Conservation (phyloP, 495 filamentous ascomycete species). For the Penicillium crystallinum region DNA sequence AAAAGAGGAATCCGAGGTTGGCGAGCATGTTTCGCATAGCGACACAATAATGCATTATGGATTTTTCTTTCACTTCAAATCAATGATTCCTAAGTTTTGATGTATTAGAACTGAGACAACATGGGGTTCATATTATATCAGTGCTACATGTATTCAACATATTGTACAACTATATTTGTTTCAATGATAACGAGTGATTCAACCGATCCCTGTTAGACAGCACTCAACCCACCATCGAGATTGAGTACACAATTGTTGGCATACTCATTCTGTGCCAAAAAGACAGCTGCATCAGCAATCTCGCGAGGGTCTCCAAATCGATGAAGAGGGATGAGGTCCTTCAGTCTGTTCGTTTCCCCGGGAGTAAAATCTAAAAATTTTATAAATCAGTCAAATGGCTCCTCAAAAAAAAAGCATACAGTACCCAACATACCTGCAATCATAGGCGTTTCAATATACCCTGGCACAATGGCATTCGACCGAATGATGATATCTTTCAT, state of each 20-base stretch:
- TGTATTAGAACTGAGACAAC: background rate
- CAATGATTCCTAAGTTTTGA: background rate
- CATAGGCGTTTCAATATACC: constrained; percentile 78
- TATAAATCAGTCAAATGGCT: background rate
- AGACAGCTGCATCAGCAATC: constrained; percentile 74
- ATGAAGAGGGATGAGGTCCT: constrained; percentile 55
- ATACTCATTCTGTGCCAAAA: constrained; percentile 72
- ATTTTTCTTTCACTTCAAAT: background rate
- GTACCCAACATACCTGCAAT: constrained; percentile 50
- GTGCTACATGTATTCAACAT: too few relatives aligned
- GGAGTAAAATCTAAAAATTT: constrained; percentile 31
- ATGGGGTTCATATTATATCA: background rate
- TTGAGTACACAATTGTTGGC: constrained; percentile 82
- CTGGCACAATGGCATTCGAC: constrained; percentile 78
- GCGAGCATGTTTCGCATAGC: background rate
- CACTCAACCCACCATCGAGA: constrained; percentile 79
- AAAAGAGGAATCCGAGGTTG: background rate
- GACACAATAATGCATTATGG: background rate
- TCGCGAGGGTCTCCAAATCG: constrained; percentile 65
- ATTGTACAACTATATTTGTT: too few relatives aligned
- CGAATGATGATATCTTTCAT: constrained; percentile 48
- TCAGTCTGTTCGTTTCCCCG: constrained; percentile 28
- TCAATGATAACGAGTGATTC: too few relatives aligned
- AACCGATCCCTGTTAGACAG: constrained; percentile 34
- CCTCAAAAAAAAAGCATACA: background rate